Evolutionary conservation across 2,329 filamentous ascomycete species (phyloP).

Genomic region (Parascedosporium putredinis): DNA sequence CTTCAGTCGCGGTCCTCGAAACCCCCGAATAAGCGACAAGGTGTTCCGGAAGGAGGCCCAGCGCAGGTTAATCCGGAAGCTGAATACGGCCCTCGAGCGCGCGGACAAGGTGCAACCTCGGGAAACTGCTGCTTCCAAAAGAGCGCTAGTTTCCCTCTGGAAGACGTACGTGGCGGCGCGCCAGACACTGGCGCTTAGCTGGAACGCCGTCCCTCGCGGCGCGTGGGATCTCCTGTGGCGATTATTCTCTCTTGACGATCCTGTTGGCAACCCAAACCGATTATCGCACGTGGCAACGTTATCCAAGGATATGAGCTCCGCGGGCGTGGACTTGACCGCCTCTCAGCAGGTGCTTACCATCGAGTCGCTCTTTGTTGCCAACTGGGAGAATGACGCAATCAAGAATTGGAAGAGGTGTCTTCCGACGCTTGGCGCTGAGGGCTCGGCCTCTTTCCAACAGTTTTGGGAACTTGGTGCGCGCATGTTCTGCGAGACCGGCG

Average conservation of each 20-base stretch:
- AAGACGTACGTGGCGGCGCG: slow-evolving; percentile 38
- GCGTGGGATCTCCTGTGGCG: slow-evolving; percentile 60
- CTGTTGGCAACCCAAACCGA: slow-evolving; percentile 37
- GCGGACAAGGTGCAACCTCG: slow-evolving; percentile 10
- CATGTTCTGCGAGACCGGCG: slow-evolving; percentile 48
- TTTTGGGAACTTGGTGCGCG: slow-evolving; percentile 58
- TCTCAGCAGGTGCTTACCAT: slow-evolving; percentile 56
- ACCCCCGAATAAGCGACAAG: slow-evolving; percentile 25
- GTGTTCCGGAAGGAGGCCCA: slow-evolving; percentile 14
- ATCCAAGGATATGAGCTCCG: slow-evolving; percentile 53
- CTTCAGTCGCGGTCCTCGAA: slow-evolving; percentile 9
- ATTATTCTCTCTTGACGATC: slow-evolving; percentile 41
- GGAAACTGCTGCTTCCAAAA: slow-evolving; percentile 15
- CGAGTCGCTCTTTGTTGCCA: slow-evolving; percentile 55
- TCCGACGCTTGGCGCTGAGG: slow-evolving; percentile 36
- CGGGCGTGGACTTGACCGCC: slow-evolving; percentile 42
- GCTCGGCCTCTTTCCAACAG: slow-evolving; percentile 33
- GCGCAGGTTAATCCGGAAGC: slow-evolving; percentile 1
- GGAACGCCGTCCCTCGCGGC: slow-evolving; percentile 45
- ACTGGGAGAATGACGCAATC: slow-evolving; percentile 48
- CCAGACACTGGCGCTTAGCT: slow-evolving; percentile 30
- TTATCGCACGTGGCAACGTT: slow-evolving; percentile 52
- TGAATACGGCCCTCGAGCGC: slow-evolving; percentile 10
- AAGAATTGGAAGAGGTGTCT: slow-evolving; percentile 53
- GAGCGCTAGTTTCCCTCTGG: slow-evolving; percentile 32